Conservation (phyloP, 306 rosid species). For the Vicia sativa region DNA sequence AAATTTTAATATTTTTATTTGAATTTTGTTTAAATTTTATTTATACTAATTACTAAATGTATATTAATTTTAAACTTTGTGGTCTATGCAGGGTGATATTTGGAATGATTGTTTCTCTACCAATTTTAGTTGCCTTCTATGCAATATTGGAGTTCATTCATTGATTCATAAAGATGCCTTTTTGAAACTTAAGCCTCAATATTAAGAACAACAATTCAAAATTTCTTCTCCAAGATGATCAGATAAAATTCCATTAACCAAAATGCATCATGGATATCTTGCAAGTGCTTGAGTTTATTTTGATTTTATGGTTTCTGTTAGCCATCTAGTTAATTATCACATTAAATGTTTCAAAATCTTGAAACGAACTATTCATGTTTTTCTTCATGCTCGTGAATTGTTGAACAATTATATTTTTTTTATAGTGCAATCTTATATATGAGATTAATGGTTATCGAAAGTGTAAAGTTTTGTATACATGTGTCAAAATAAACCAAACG, state of each 20-base stretch:
- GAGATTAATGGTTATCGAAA: too few species aligned
- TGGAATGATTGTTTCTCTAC: constrained; percentile 81
- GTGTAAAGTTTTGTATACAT: too few species aligned
- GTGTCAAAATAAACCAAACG: too few species aligned
- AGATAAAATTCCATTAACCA: background rate
- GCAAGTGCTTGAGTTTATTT: background rate
- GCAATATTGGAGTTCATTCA: constrained; percentile 64
- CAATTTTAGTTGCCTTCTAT: constrained; percentile 66
- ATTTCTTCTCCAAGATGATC: background rate
- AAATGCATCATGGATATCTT: background rate
- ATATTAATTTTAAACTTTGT: too few species aligned
- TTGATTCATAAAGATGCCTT: constrained; percentile 10
- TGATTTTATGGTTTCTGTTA: background rate
- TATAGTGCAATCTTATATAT: too few species aligned
- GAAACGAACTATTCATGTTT: constrained; percentile 27
- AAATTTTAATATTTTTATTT: too few species aligned
- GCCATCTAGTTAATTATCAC: background rate
- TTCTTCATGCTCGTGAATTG: background rate
- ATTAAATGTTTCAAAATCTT: constrained; percentile 15
- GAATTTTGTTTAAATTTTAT: too few species aligned
- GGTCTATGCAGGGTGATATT: constrained; percentile 75
- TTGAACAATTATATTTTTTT: too few species aligned
- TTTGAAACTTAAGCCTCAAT: background rate
- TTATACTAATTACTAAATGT: background rate
- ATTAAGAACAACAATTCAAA: background rate